Base-by-base conservation (phyloP, 2,329 filamentous ascomycete species). In the Cladosporium sp. region DNA sequence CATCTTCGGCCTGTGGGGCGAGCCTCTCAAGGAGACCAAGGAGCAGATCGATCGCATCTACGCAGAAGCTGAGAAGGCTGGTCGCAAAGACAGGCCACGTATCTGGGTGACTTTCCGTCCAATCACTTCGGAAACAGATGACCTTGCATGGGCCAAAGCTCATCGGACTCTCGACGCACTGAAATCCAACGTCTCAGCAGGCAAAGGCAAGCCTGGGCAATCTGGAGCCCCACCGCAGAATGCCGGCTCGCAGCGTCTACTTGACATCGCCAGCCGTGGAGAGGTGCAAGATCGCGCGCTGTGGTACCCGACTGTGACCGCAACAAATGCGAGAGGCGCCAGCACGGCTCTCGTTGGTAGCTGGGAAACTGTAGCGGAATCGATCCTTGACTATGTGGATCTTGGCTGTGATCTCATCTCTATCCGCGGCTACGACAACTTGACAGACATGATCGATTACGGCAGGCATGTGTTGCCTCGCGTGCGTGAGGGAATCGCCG, bases 71-170 rank as follows among this genome's bases (percentile, higher is more conserved):
- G 83, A 80, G n/a, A 83, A 83, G 68, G 85, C 85, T 1, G 86
- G 86, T 0, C 63, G 63, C 12, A 72, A 67, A 0, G 85, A 88
- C 68, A 77, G 82, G 0, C 86, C 86, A 7, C 77, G 84, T 4
- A 88, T 88, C 70, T 88, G 86, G 86, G 86, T 88, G 1, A 88
- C 86, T 0, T 88, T 88, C 81, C 80, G 86, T 2, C 86, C 86
- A 3, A 88, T 88, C 66, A 70, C 83, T 0, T 86, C 86, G 0
- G 85, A 88, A 76, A 88, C 86, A 0, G 86, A 88, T 16, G 86
- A 88, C 23, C 79, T 88, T 7, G 86, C 86, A 0, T 88, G 86
- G 86, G 80, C 79, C 3, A 88, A 88, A 76, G 86, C 86, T 3
- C 81, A 88, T 72, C 78, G 79, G 29, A 87, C 82, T 0, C 80